Conservation (phyloP, 164 flowering plant species). For the Litsea cubeba region DNA sequence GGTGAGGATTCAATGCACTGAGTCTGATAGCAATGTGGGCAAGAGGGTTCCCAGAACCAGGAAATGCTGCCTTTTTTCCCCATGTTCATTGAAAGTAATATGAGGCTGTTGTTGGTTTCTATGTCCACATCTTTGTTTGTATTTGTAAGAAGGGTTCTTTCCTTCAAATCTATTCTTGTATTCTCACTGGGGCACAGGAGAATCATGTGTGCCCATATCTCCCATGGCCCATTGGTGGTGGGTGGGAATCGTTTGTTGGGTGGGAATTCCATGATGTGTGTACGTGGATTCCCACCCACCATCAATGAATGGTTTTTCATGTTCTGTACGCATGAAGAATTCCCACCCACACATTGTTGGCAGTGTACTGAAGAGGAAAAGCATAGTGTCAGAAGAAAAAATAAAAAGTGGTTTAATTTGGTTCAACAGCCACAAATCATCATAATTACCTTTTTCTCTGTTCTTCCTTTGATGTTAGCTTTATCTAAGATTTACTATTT, state of each 20-base stretch:
- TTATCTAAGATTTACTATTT: too few species aligned
- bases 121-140: neutral
- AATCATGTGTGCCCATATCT: neutral
- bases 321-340: neutral
- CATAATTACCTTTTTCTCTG: too few species aligned
- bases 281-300: neutral
- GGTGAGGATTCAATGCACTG: conserved; percentile 32
- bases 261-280: neutral
- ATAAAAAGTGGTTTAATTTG: too few species aligned
- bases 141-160: neutral
- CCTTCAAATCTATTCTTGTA: neutral
- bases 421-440: too few species aligned
- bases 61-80: conserved; percentile 22
- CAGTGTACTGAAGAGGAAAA: too few species aligned
- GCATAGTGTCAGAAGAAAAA: too few species aligned
- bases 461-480: too few species aligned
- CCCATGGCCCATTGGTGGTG: neutral
- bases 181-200: neutral
- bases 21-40: conserved; percentile 11
- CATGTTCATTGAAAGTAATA: conserved; percentile 42
- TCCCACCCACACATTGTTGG: neutral
- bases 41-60: conserved; percentile 39
- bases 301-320: neutral
- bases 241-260: neutral
- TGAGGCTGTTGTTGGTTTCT: conserved; percentile 8